Percentiles rank a stretch among this genome's conserved stretches.
Evolutionary conservation across 169 alveolate genomes (phyloP).

Genomic region (Cardiosporidium cionae): DNA sequence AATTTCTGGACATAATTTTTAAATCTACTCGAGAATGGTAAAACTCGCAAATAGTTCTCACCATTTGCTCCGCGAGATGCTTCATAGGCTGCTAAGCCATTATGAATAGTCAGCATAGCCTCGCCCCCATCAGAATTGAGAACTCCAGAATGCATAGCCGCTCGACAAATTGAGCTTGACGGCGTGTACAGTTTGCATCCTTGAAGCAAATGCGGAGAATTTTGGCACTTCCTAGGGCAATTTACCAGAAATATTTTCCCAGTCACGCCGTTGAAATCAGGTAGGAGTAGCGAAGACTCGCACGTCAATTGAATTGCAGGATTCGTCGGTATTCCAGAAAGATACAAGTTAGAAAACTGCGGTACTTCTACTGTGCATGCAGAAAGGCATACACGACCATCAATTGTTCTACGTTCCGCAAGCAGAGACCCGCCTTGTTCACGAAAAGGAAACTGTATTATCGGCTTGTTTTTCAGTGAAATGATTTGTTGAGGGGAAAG

Average conservation of each 20-base stretch:
- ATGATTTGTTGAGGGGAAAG: conserved; percentile 56
- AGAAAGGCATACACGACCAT: conserved; percentile 50
- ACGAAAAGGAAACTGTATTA: no score
- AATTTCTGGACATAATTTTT: not conserved
- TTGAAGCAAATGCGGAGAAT: conserved; percentile 23
- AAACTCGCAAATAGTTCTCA: not conserved
- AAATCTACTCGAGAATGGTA: not conserved
- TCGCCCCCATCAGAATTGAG: conserved; percentile 41
- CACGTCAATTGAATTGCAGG: conserved; percentile 39
- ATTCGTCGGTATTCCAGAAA: conserved; percentile 25
- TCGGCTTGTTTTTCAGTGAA: no score
- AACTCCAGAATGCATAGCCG: conserved; percentile 48
- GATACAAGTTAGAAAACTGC: conserved; percentile 21
- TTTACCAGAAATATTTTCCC: conserved; percentile 28
- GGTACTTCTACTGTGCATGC: conserved; percentile 48
- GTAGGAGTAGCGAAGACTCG: conserved; percentile 29
- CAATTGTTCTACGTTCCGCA: conserved; percentile 47
- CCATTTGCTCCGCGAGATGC: conserved; percentile 39
- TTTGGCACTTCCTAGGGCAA: conserved; percentile 43
- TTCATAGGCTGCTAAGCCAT: conserved; percentile 32
- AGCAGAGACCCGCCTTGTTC: conserved; percentile 24
- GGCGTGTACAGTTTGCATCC: conserved; percentile 46
- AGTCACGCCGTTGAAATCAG: conserved; percentile 20
- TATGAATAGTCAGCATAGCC: conserved; percentile 37
- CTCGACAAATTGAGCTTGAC: conserved; percentile 43